Percentiles rank a stretch among this genome's conserved stretches.
Conservation (phyloP, 805 yeast genomes). For the Candida parachauliodes region DNA sequence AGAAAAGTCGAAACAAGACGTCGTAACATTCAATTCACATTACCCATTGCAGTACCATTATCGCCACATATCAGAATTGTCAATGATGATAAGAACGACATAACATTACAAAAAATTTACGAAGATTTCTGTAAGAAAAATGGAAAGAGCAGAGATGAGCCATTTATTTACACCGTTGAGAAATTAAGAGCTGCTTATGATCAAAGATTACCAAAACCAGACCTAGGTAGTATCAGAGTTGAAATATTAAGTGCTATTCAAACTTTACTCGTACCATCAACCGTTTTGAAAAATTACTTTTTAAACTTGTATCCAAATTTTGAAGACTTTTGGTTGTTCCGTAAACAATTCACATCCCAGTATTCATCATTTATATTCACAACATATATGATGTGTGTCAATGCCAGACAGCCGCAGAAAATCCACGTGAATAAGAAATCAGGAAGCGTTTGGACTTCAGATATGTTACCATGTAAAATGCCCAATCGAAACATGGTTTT, state of each 20-base stretch:
- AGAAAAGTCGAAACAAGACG: slow-evolving; percentile 85
- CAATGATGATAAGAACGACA: slow-evolving; percentile 73
- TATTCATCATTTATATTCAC: slow-evolving; percentile 90
- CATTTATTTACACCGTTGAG: slow-evolving; percentile 79
- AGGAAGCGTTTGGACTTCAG: slow-evolving; percentile 91
- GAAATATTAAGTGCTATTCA: slow-evolving; percentile 92
- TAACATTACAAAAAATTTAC: slow-evolving; percentile 77
- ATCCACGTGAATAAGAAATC: slow-evolving; percentile 75
- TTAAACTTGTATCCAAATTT: slow-evolving; percentile 64
- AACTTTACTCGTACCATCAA: slow-evolving; percentile 78
- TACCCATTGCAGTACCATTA: slow-evolving; percentile 89
- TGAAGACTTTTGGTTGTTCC: slow-evolving; percentile 96
- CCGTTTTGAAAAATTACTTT: slow-evolving; percentile 78
- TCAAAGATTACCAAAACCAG: slow-evolving; percentile 91
- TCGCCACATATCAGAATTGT: slow-evolving; percentile 92
- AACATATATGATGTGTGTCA: slow-evolving; percentile 92
- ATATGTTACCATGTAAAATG: slow-evolving; percentile 88
- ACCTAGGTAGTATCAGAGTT: slow-evolving; percentile 78
- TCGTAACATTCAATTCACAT: slow-evolving; percentile 76
- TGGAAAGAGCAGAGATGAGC: slow-evolving; percentile 80
- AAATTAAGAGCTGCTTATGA: slow-evolving; percentile 91
- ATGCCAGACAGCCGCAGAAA: slow-evolving; percentile 90
- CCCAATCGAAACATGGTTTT: slow-evolving; percentile 53
- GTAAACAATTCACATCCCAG: slow-evolving; percentile 91
- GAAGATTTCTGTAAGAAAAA: slow-evolving; percentile 78